phyloP scores from a whole-genome alignment of 257 asterid genomes.

The Plectranthus barbatus region DNA sequence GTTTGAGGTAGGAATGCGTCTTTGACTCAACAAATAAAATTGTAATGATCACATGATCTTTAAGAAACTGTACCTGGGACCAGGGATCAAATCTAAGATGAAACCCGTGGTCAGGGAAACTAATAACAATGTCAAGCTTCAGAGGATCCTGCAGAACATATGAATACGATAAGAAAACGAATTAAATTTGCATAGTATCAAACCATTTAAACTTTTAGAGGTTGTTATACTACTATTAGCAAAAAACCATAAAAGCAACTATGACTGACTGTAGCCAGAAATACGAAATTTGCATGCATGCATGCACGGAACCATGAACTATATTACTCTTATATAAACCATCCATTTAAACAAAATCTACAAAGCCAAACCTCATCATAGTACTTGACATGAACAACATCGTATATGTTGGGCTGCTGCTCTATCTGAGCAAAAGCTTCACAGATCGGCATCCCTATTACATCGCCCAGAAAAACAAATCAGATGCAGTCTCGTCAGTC shows the following conservation, averaged over 20 bases:
- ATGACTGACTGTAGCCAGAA: background rate
- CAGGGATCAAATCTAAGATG: slow-evolving; percentile 87
- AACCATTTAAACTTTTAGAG: too few relatives aligned
- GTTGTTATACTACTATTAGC: background rate
- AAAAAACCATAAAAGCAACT: background rate
- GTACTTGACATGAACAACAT: slow-evolving; percentile 81
- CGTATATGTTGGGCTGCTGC: slow-evolving; percentile 70
- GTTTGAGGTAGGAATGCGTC: background rate
- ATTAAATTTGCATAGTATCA: too few relatives aligned
- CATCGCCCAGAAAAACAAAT: background rate
- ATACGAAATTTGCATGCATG: background rate
- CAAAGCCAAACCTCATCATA: slow-evolving; percentile 63
- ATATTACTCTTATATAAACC: background rate
- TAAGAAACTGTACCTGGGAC: slow-evolving; percentile 59
- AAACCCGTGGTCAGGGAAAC: slow-evolving; percentile 90
- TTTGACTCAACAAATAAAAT: background rate
- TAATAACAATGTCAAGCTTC: slow-evolving; percentile 71
- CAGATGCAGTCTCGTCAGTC: background rate
- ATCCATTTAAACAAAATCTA: slow-evolving; percentile 1
- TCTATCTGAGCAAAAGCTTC: slow-evolving; percentile 89
- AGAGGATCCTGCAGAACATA: slow-evolving; percentile 60
- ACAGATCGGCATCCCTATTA: slow-evolving; percentile 76
- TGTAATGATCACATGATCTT: slow-evolving; percentile 5
- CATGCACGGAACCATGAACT: background rate
- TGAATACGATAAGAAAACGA: slow-evolving; percentile 5